Percentiles rank a stretch among this genome's conserved stretches.
Conservation (phyloP, 495 filamentous ascomycete species). For the Penicillium bovifimosum region DNA sequence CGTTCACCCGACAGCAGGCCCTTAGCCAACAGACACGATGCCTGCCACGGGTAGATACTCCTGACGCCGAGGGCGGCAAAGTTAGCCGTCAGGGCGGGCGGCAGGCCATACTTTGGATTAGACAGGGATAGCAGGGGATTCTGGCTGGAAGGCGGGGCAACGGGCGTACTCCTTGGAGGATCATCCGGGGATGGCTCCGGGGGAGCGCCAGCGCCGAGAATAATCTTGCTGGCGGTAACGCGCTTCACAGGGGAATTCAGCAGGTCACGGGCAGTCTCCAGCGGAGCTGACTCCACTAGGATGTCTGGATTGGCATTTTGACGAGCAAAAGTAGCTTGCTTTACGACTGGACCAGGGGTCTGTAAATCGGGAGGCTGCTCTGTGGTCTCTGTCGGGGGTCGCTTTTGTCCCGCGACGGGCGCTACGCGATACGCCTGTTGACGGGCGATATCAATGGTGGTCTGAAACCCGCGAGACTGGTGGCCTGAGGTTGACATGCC, state of each 20-base stretch:
- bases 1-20: conserved; percentile 60
- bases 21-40: conserved; percentile 64
- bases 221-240: conserved; percentile 38
- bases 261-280: conserved; percentile 23
- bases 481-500: conserved; percentile 26
- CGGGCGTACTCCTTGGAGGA: conserved; percentile 35
- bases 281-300: conserved; percentile 17
- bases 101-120: conserved; percentile 61
- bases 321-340: not conserved
- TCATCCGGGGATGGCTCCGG: conserved; percentile 31
- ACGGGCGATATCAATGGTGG: conserved; percentile 42
- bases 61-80: conserved; percentile 59
- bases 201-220: conserved; percentile 18
- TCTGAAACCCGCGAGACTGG: conserved; percentile 41
- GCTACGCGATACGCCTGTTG: conserved; percentile 34
- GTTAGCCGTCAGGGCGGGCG: conserved; percentile 55
- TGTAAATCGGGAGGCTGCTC: conserved; percentile 1
- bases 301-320: conserved; percentile 12
- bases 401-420: conserved; percentile 40
- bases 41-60: conserved; percentile 77
- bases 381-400: conserved; percentile 15
- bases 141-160: conserved; percentile 46
- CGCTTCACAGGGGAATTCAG: conserved; percentile 24
- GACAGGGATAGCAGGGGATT: conserved; percentile 59
- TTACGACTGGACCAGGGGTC: not conserved